Percentiles rank a stretch among this genome's conserved stretches.
Conservation (phyloP, 169 alveolate genomes). For the Eimeria tenella region DNA sequence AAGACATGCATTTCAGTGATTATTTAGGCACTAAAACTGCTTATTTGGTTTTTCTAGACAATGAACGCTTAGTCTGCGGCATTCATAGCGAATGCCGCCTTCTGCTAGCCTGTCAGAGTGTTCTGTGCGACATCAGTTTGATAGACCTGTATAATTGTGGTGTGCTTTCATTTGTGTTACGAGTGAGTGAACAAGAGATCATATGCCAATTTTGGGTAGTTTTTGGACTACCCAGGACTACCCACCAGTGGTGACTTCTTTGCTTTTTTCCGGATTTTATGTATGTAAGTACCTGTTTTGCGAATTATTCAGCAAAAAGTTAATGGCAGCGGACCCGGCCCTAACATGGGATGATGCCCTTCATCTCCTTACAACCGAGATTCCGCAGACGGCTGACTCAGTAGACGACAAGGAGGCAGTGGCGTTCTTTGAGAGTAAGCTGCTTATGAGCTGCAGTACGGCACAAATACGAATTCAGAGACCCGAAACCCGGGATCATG, state of each 20-base stretch:
- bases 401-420: conserved; percentile 32
- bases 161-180: too few relatives aligned
- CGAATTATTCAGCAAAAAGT: neutral
- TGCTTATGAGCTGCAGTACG: neutral
- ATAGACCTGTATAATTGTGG: too few relatives aligned
- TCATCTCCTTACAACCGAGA: neutral
- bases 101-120: too few relatives aligned
- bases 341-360: conserved; percentile 31
- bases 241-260: neutral
- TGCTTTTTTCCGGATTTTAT: neutral
- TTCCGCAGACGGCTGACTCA: neutral
- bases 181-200: too few relatives aligned
- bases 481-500: too few relatives aligned
- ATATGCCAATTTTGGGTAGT: too few relatives aligned
- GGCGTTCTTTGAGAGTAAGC: conserved; percentile 39
- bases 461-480: neutral
- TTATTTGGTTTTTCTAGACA: too few relatives aligned
- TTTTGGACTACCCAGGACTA: too few relatives aligned
- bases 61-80: too few relatives aligned
- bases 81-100: too few relatives aligned
- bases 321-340: conserved; percentile 33
- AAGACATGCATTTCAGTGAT: neutral
- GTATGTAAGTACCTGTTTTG: neutral
- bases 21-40: too few relatives aligned
- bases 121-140: too few relatives aligned